Base-by-base conservation (phyloP, 495 filamentous ascomycete species). In the Penicillium bovifimosum region DNA sequence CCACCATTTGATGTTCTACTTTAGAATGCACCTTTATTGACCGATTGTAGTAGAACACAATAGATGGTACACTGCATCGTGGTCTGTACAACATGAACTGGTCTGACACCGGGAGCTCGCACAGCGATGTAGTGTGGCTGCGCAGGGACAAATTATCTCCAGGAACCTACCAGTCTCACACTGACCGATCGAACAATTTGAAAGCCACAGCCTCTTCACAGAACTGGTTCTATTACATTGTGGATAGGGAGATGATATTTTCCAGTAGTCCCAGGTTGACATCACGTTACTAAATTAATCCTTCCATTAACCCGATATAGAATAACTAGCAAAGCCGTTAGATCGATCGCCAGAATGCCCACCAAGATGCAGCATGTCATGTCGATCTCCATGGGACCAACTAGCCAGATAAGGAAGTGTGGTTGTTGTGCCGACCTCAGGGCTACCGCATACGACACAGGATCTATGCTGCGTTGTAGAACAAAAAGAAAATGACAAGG, bases 301-400 rank as follows among this genome's bases (percentile, higher is more conserved):
- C 17, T 26, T 24, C 27, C 31, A 36, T 36, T 35, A 2, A 28
- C 9, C 11, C 40, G 24, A 16, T 24, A 24, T 24, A 24, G 4
- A 24, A 24, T 24, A 4, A n/a, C n/a, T n/a, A n/a, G n/a, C n/a
- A n/a, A n/a, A 7, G 35, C 34, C 35, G 34, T 35, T 29, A 24
- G 18, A 18, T 9, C 3, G 33, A 48, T 48, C 24, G 24, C 38
- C 13, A 6, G 36, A 7, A 20, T 20, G 11, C n/a, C 31, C 20
- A 35, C 43, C 40, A 45, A 44, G 24, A 40, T 40, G 6, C 29
- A 48, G 18, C 26, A 8, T 14, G 52, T n/a, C 14, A 26, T 55
- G 53, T 50, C 27, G 47, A 55, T 51, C 47, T 24, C 48, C 34
- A 20, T 42, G 3, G 9, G 31, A 31, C 43, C 26, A 26, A 38